These are phyloP conservation scores for Inonotus hispidus DNA, from an alignment of 1,284 basidiomycete genomes.

Conservation along the genomic window DNA sequence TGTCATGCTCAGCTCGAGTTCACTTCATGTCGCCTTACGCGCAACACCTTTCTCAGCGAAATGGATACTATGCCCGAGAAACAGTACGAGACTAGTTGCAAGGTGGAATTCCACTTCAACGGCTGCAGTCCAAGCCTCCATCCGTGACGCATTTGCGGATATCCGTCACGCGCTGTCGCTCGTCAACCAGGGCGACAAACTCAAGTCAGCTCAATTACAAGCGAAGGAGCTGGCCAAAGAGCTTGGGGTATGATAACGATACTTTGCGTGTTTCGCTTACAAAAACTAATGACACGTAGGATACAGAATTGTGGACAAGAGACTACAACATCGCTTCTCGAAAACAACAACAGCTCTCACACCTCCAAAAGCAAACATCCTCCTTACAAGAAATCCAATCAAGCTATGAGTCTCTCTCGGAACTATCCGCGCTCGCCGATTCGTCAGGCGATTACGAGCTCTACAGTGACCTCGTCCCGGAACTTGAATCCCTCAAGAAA, in stretches of 20 bases:
- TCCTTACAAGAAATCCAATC: constrained; percentile 8
- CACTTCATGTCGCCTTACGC: neutral
- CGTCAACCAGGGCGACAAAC: constrained; percentile 12
- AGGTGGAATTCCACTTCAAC: neutral
- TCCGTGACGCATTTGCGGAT: constrained; percentile 9
- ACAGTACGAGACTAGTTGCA: neutral
- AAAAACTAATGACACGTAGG: neutral
- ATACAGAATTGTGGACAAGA: constrained; percentile 8
- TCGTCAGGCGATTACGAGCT: constrained; percentile 4
- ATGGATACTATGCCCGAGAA: too few relatives aligned
- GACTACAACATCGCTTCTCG: constrained; percentile 13
- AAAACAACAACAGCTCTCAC: constrained; percentile 11
- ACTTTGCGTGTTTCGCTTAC: neutral
- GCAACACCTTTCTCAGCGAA: neutral
- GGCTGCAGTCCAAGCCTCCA: neutral
- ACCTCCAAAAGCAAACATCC: constrained; percentile 9
- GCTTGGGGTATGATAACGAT: neutral
- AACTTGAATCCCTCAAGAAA: constrained; percentile 3
- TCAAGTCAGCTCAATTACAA: constrained; percentile 2
- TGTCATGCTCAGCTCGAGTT: neutral
- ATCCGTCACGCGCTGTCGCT: constrained; percentile 10
- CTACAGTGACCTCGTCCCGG: constrained; percentile 8
- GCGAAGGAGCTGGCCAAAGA: constrained; percentile 2
- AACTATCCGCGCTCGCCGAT: constrained; percentile 13
- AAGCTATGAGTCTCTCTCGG: constrained; percentile 4